A percentile compares a stretch with the other conserved stretches of the same genome.
These are phyloP conservation scores for Scleromitrula shiraiana DNA, from an alignment of 2,329 filamentous ascomycete genomes.

Conservation along the genomic window DNA sequence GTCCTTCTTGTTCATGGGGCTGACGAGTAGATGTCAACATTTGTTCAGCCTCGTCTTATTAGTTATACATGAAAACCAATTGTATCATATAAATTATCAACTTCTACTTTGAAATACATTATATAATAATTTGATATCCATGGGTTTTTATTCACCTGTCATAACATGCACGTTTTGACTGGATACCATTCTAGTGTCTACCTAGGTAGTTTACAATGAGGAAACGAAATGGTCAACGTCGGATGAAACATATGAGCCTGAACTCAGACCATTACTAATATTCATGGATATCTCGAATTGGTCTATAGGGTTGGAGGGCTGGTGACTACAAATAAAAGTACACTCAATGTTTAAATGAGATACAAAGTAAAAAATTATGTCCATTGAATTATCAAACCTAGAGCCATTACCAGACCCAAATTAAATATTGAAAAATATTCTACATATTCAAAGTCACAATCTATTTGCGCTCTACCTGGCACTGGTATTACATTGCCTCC, in stretches of 20 bases:
- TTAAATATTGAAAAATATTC: conserved; percentile 3
- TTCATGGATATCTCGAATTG: too few relatives aligned
- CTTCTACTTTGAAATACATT: too few relatives aligned
- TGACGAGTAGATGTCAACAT: conserved; percentile 1
- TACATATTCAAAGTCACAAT: conserved; percentile 4
- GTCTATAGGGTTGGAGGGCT: too few relatives aligned
- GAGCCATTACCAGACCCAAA: too few relatives aligned
- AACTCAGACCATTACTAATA: background rate
- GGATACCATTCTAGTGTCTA: background rate
- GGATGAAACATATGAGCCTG: background rate
- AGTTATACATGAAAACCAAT: background rate
- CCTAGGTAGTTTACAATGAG: too few relatives aligned
- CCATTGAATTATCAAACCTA: background rate
- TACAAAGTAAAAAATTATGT: too few relatives aligned
- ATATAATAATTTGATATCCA: too few relatives aligned
- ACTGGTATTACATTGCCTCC: conserved; percentile 11
- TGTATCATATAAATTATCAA: background rate
- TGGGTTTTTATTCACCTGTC: too few relatives aligned
- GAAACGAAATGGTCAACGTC: too few relatives aligned
- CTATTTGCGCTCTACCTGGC: conserved; percentile 8
- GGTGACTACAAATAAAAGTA: too few relatives aligned
- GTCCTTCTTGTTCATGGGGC: conserved; percentile 5
- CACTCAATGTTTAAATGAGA: too few relatives aligned
- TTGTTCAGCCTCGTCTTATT: background rate
- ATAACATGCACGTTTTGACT: too few relatives aligned